Conservation (phyloP, 2,329 filamentous ascomycete genomes). For the Chaetomium globosum region DNA sequence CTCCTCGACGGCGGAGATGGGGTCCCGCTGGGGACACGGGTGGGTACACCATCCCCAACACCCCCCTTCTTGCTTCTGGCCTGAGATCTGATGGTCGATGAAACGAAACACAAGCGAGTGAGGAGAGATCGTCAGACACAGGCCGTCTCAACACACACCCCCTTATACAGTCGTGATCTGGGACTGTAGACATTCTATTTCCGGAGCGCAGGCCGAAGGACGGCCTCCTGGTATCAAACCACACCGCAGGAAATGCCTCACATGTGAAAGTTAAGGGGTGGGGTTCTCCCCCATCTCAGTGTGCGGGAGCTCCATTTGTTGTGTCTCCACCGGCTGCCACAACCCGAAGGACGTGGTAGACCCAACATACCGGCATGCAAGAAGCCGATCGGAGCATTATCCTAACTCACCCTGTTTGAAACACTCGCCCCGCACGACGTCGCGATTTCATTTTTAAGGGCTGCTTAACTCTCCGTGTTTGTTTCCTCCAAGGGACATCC, state of each 20-base stretch:
- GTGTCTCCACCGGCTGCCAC: background rate
- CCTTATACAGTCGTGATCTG: background rate
- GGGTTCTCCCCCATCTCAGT: background rate
- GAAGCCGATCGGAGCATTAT: background rate
- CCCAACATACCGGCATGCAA: background rate
- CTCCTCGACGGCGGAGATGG: background rate
- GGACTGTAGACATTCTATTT: background rate
- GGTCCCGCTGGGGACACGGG: background rate
- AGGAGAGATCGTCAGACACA: slow-evolving; percentile 3
- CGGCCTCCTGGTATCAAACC: background rate
- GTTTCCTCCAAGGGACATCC: background rate
- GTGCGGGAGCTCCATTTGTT: background rate
- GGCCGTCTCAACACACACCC: slow-evolving; percentile 11
- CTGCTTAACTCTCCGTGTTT: background rate
- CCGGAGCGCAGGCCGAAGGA: background rate
- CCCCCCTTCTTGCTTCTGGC: background rate
- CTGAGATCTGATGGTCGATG: background rate
- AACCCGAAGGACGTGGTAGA: background rate
- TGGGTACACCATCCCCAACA: background rate
- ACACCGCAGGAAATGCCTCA: background rate
- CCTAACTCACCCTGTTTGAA: background rate
- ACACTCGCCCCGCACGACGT: background rate
- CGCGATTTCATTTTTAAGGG: background rate
- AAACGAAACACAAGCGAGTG: slow-evolving; percentile 7
- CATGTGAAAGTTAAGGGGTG: background rate